A percentile compares a stretch with the other conserved stretches of the same genome.
Evolutionary conservation across 257 asterid genomes (phyloP).

Genomic region (Cruciata laevipes): DNA sequence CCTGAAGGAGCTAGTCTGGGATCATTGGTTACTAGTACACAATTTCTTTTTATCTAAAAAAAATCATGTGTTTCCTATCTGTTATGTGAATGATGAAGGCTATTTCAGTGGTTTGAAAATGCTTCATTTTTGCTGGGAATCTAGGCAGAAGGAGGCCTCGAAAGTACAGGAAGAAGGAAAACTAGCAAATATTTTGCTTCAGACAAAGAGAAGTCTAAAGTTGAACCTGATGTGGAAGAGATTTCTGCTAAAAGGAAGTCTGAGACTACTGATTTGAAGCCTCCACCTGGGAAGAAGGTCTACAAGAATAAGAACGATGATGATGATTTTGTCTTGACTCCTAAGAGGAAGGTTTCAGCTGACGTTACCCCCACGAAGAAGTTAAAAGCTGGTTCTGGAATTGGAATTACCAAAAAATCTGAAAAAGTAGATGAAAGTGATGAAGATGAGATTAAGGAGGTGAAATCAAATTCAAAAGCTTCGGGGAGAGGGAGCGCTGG

Average conservation of each 20-base stretch:
- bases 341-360: slow-evolving; percentile 38
- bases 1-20: background rate
- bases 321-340: slow-evolving; percentile 58
- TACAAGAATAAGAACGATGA: slow-evolving; percentile 62
- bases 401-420: slow-evolving; percentile 42
- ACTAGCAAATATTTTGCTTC: slow-evolving; percentile 85
- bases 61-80: background rate
- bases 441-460: slow-evolving; percentile 41
- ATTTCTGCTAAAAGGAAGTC: slow-evolving; percentile 50
- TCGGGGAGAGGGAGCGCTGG: slow-evolving; percentile 78
- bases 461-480: slow-evolving; percentile 47
- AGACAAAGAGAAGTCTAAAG: slow-evolving; percentile 37
- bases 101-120: background rate
- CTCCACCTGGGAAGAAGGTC: slow-evolving; percentile 49
- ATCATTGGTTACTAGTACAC: background rate
- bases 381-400: slow-evolving; percentile 62
- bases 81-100: background rate
- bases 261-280: slow-evolving; percentile 36
- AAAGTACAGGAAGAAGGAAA: slow-evolving; percentile 68
- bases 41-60: background rate
- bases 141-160: slow-evolving; percentile 56
- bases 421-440: slow-evolving; percentile 38
- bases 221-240: slow-evolving; percentile 54
- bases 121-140: slow-evolving; percentile 10
- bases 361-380: slow-evolving; percentile 58